phyloP scores from a whole-genome alignment of 164 flowering plant species.

The Saururus chinensis region DNA sequence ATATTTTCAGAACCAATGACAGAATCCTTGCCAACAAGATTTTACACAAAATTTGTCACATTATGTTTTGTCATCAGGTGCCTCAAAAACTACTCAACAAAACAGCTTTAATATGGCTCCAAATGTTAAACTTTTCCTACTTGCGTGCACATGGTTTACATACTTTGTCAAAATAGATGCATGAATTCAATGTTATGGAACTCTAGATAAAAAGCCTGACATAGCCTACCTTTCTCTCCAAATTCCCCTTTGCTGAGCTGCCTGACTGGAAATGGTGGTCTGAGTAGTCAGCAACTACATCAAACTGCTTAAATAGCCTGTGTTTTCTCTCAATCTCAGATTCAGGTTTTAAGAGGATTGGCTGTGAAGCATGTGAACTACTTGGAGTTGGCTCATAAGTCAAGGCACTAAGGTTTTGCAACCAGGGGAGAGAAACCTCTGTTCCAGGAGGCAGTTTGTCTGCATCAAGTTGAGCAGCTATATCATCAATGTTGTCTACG shows the following conservation, averaged over 20 bases:
- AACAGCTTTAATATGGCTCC: too few species aligned
- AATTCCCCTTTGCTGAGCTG: constrained; percentile 8
- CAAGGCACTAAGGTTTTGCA: neutral
- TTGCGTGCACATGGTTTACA: too few species aligned
- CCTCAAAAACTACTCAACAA: too few species aligned
- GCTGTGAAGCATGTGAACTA: neutral
- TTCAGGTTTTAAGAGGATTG: neutral
- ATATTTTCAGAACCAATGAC: too few species aligned
- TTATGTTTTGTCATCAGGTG: too few species aligned
- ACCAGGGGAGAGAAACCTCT: constrained; percentile 7
- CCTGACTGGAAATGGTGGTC: constrained; percentile 35
- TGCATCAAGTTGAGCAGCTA: constrained; percentile 5
- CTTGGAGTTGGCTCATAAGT: neutral
- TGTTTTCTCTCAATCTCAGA: constrained; percentile 33
- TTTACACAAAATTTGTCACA: too few species aligned
- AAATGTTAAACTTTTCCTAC: too few species aligned
- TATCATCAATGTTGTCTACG: neutral
- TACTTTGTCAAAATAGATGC: too few species aligned
- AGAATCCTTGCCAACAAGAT: too few species aligned
- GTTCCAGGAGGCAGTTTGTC: constrained; percentile 2
- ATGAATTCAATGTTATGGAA: too few species aligned
- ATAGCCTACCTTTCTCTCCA: constrained; percentile 28
- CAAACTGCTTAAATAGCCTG: constrained; percentile 47
- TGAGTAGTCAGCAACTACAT: constrained; percentile 51
- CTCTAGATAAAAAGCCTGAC: neutral